These are phyloP conservation scores for Penicillium chermesinum DNA, from an alignment of 495 filamentous ascomycete genomes.

Conservation along the genomic window DNA sequence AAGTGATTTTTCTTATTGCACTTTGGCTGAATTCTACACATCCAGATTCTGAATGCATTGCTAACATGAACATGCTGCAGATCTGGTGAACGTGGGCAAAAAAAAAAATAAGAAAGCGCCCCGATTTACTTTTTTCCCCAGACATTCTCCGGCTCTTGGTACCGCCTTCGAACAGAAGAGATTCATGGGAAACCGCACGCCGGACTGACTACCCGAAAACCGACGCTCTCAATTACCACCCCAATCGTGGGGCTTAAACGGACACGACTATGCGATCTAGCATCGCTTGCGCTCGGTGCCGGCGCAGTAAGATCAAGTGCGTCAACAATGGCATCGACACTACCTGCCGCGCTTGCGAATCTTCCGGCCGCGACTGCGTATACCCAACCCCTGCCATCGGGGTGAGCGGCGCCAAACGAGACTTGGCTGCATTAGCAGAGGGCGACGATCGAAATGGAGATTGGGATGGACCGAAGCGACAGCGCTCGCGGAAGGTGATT, in stretches of 20 bases:
- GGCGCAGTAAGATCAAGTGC: slow-evolving; percentile 79
- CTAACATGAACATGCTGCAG: no score
- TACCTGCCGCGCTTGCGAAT: slow-evolving; percentile 72
- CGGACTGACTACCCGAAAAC: not conserved
- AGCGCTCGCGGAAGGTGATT: slow-evolving; percentile 48
- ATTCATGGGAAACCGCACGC: slow-evolving; percentile 2
- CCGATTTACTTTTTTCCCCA: no score
- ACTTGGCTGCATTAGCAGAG: slow-evolving; percentile 43
- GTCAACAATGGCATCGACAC: slow-evolving; percentile 72
- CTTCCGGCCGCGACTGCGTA: slow-evolving; percentile 68
- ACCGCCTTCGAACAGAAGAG: no score
- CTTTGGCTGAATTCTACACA: no score
- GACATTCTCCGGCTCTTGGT: not conserved
- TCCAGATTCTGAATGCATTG: no score
- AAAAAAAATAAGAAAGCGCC: no score
- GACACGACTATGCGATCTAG: slow-evolving; percentile 59
- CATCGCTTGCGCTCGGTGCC: slow-evolving; percentile 73
- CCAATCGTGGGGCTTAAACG: slow-evolving; percentile 18
- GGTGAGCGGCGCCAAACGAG: slow-evolving; percentile 52
- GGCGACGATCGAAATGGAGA: slow-evolving; percentile 56
- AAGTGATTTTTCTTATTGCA: not conserved
- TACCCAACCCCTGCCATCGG: slow-evolving; percentile 63
- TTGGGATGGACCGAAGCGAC: slow-evolving; percentile 56
- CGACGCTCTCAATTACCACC: not conserved
- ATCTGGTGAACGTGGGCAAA: no score